Evolutionary conservation across 2,329 filamentous ascomycete species (phyloP).

Genomic region (Phoma herbarum): DNA sequence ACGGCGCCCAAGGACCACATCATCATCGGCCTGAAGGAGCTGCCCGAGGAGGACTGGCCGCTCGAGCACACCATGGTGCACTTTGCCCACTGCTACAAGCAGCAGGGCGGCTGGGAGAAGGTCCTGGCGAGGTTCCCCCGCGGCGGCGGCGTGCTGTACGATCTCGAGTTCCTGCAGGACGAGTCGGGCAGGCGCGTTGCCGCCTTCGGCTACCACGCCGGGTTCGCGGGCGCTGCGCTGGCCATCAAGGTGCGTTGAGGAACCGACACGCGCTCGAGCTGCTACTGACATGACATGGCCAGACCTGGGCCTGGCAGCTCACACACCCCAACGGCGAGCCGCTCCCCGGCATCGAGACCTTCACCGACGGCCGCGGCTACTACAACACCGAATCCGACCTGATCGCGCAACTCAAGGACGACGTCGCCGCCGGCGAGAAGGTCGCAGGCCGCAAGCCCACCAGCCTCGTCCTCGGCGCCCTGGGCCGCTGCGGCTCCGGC

Average conservation of each 20-base stretch:
- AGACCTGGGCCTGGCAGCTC: slow-evolving; percentile 86
- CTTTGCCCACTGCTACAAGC: slow-evolving; percentile 56
- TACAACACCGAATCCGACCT: slow-evolving; percentile 80
- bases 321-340: slow-evolving; percentile 71
- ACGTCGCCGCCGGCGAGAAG: slow-evolving; percentile 71
- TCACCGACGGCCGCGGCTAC: slow-evolving; percentile 58
- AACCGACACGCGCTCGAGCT: background rate
- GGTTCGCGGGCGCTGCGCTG: slow-evolving; percentile 59
- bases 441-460: slow-evolving; percentile 74
- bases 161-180: slow-evolving; percentile 87
- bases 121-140: slow-evolving; percentile 81
- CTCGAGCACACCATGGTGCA: slow-evolving; percentile 53
- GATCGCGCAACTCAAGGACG: slow-evolving; percentile 76
- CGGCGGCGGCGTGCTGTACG: slow-evolving; percentile 79
- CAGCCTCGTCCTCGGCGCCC: slow-evolving; percentile 80
- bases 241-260: slow-evolving; percentile 46
- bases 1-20: slow-evolving; percentile 50
- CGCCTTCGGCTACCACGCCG: slow-evolving; percentile 68
- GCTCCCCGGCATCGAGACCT: slow-evolving; percentile 70
- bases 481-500: slow-evolving; percentile 84
- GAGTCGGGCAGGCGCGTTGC: slow-evolving; percentile 74
- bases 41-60: slow-evolving; percentile 51
- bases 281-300: slow-evolving; percentile 36
- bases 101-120: slow-evolving; percentile 69
- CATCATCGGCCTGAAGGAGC: slow-evolving; percentile 55